Base-by-base conservation (phyloP, 331 rosid genomes). In the Malus hybrid region DNA sequence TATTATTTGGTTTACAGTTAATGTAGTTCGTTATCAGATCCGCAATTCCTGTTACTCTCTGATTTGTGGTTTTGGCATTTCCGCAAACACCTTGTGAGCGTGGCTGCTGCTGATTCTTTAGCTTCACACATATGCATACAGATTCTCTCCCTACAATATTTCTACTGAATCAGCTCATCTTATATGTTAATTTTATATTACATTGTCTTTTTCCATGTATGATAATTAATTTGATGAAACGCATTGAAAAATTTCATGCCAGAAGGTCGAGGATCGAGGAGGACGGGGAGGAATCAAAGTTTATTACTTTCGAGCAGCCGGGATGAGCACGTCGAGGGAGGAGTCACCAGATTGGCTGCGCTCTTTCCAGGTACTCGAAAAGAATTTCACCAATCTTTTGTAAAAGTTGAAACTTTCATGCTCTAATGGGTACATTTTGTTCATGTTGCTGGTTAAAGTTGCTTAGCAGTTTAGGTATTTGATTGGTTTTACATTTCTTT, bases 261-360 rank as follows among this genome's bases (percentile, higher is more conserved):
- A 12, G 22, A 55, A 55, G 65, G 65, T 55, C 3, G 4, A 36
- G 42, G 44, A 69, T 24, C 2, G 61, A 70, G 65, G 48, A 28
- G 54, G 54, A 48, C 7, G 20, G 7, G 56, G 20, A 52, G 20
- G 57, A 16, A 52, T 52, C 57, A 52, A 52, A 52, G 57, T 52
- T 52, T 52, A 52, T 8, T n/a, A 0, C 65, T 71, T 64, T 64
- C 24, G 28, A 71, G 67, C 10, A 20, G 42, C 67, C 33, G 14
- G 66, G 62, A 88, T 92, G 97, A 84, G 87, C 87, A 63, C 63
- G 67, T 86, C 97, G 22, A 82, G 96, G 79, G 97, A 92, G 74
- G 81, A 80, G 32, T 92, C 97, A 20, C 96, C 97, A 1, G 96
- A 90, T 71, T 90, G 97, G 97, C 80, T 92, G 80, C 97, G 87